phyloP scores from a whole-genome alignment of 2,329 filamentous ascomycete species.

The Aspergillus sp. region DNA sequence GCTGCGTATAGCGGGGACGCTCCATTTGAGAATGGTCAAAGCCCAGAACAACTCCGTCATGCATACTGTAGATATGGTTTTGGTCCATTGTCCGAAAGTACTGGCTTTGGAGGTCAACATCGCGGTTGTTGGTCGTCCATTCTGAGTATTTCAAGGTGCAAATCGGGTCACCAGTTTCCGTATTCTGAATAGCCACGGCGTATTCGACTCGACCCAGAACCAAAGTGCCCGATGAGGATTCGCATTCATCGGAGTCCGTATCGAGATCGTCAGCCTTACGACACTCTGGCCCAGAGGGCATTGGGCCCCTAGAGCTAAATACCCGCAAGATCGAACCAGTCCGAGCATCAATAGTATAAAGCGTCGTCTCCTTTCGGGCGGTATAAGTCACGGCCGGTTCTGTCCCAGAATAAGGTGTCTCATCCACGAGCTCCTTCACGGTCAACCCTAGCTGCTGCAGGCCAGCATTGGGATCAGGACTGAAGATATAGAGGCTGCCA shows the following conservation, averaged over 20 bases:
- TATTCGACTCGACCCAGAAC: constrained; percentile 88
- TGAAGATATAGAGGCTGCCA: constrained; percentile 83
- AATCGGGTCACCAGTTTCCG: constrained; percentile 70
- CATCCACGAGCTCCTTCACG: constrained; percentile 78
- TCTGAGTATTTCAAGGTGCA: constrained; percentile 92
- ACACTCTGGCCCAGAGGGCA: constrained; percentile 73
- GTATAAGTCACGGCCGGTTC: constrained; percentile 83
- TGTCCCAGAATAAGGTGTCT: constrained; percentile 73
- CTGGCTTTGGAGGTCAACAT: constrained; percentile 81
- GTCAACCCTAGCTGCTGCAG: constrained; percentile 50
- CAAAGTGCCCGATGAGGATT: constrained; percentile 70
- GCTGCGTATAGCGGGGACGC: constrained; percentile 64
- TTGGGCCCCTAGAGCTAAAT: constrained; percentile 73
- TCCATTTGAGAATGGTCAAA: constrained; percentile 65
- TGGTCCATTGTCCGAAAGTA: constrained; percentile 79
- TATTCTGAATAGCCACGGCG: constrained; percentile 78
- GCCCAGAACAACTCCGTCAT: constrained; percentile 80
- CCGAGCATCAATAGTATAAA: constrained; percentile 84
- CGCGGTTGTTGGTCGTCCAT: constrained; percentile 90
- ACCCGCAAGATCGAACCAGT: constrained; percentile 80
- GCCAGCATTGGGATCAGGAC: constrained; percentile 58
- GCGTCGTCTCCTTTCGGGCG: constrained; percentile 83
- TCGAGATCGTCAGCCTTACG: constrained; percentile 64
- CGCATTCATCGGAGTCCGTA: constrained; percentile 70
- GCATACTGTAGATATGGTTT: constrained; percentile 82